Percentiles rank a stretch among this genome's conserved stretches.
Conservation (phyloP, 345 rosid genomes). For the Balakata baccata region DNA sequence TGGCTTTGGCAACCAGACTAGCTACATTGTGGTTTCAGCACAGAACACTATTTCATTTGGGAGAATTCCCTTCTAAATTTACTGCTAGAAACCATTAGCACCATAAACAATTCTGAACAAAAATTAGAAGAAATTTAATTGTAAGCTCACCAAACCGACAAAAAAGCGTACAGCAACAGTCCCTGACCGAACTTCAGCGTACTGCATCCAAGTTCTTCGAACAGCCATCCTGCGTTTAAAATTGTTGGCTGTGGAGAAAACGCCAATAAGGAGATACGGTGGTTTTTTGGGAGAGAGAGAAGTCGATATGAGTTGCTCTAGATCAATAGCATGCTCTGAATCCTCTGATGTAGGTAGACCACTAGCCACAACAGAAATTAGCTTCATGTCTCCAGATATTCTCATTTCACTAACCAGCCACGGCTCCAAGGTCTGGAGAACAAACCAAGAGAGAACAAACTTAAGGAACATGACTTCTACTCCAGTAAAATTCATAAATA, state of each 20-base stretch:
- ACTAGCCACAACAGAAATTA: slow-evolving; percentile 71
- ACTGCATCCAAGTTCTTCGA: slow-evolving; percentile 98
- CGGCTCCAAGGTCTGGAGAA: slow-evolving; percentile 82
- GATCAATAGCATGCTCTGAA: slow-evolving; percentile 63
- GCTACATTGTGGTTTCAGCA: not conserved
- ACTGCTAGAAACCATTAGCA: not conserved
- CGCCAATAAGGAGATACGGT: slow-evolving; percentile 72
- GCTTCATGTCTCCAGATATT: slow-evolving; percentile 71
- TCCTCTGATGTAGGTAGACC: slow-evolving; percentile 95
- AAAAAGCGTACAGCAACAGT: slow-evolving; percentile 86
- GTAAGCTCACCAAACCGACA: slow-evolving; percentile 83
- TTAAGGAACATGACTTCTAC: slow-evolving; percentile 2
- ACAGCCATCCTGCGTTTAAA: slow-evolving; percentile 96
- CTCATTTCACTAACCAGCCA: slow-evolving; percentile 91
- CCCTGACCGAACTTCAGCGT: slow-evolving; percentile 70
- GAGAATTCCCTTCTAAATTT: not conserved
- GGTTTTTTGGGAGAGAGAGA: slow-evolving; percentile 51
- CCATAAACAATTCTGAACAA: not conserved
- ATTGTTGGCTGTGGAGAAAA: slow-evolving; percentile 92
- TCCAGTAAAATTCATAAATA: not conserved
- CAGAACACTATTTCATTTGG: not conserved
- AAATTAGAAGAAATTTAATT: not conserved
- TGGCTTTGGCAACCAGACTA: not conserved
- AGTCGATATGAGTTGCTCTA: slow-evolving; percentile 62
- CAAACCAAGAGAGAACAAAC: slow-evolving; percentile 20